phyloP scores from a whole-genome alignment of 257 asterid genomes.

The Datura wrightii region DNA sequence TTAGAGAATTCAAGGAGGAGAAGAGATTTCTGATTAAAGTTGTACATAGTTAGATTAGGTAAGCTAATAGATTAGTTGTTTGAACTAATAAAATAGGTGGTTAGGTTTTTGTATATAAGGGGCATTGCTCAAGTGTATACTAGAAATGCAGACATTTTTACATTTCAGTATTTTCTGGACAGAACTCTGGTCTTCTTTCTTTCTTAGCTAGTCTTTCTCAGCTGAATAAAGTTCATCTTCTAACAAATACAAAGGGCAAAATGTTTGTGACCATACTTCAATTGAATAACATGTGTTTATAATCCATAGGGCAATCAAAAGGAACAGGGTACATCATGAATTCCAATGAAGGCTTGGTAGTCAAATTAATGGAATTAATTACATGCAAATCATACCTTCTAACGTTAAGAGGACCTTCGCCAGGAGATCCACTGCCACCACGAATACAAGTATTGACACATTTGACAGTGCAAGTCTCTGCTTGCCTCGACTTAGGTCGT shows the following conservation, averaged over 20 bases:
- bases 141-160: not conserved
- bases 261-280: not conserved
- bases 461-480: slow-evolving; percentile 77
- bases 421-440: slow-evolving; percentile 90
- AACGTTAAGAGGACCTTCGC: slow-evolving; percentile 90
- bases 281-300: not conserved
- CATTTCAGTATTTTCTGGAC: not conserved
- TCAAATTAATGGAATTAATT: not conserved
- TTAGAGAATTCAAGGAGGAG: slow-evolving; percentile 3
- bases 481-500: slow-evolving; percentile 81
- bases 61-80: not conserved
- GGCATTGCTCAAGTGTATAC: not conserved
- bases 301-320: not conserved
- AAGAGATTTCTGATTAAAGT: not conserved
- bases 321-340: not conserved
- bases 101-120: not conserved
- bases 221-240: not conserved
- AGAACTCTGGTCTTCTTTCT: not conserved
- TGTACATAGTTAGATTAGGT: not conserved
- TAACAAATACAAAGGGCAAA: not conserved
- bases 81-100: not conserved
- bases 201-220: not conserved
- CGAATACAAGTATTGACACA: slow-evolving; percentile 77
- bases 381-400: slow-evolving; percentile 52
- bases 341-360: not conserved